Evolutionary conservation across 2,329 filamentous ascomycete species (phyloP).

Genomic region (Trichoderma arundinaceum): DNA sequence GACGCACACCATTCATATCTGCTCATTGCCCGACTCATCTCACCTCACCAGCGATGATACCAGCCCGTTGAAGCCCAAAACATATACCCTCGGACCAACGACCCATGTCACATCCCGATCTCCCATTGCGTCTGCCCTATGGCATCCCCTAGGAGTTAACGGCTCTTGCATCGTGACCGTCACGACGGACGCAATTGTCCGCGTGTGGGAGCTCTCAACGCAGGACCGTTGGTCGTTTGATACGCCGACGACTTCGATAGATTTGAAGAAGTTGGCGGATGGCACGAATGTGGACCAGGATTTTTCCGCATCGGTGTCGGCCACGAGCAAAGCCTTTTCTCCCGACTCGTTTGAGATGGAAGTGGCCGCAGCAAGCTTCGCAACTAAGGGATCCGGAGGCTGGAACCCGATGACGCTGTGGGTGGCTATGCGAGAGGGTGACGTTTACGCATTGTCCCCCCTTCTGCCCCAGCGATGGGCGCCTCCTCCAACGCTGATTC

Average conservation of each 20-base stretch:
- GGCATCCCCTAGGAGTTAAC: conserved; percentile 89
- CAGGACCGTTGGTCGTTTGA: conserved; percentile 87
- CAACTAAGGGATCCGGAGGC: conserved; percentile 69
- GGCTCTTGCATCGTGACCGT: conserved; percentile 85
- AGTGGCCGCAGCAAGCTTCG: conserved; percentile 86
- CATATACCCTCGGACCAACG: conserved; percentile 89
- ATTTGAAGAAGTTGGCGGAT: conserved; percentile 86
- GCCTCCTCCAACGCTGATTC: conserved; percentile 74
- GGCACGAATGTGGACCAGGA: conserved; percentile 83
- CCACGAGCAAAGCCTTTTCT: conserved; percentile 81
- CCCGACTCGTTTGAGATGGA: conserved; percentile 93
- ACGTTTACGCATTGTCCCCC: conserved; percentile 91
- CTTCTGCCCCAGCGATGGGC: conserved; percentile 87
- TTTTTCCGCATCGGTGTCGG: conserved; percentile 75
- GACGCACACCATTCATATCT: conserved; percentile 84
- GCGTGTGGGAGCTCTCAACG: conserved; percentile 88
- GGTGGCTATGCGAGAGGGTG: conserved; percentile 93
- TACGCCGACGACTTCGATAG: conserved; percentile 79
- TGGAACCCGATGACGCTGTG: conserved; percentile 98
- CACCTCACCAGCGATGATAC: conserved; percentile 74
- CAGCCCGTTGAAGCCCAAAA: conserved; percentile 76
- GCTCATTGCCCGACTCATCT: conserved; percentile 79
- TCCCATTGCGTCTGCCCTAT: conserved; percentile 79
- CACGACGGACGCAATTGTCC: conserved; percentile 84
- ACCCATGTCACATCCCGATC: conserved; percentile 88